Base-by-base conservation (phyloP, 768 basidiomycete species). In the Kwoniella botswanensis region DNA sequence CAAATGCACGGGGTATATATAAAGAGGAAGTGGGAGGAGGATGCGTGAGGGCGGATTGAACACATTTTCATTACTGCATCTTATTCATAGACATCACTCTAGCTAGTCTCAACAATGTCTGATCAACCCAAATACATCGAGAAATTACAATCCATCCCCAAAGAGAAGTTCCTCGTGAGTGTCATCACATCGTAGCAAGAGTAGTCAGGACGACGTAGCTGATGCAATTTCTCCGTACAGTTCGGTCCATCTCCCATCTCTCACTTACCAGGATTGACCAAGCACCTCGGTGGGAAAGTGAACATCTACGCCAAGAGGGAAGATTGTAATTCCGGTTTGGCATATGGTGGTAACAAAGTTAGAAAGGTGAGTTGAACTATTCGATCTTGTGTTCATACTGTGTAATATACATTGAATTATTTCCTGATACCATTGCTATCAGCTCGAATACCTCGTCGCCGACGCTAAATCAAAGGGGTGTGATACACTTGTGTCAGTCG, bases 331-430 rank as follows among this genome's bases (percentile, higher is more conserved):
- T 76, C 74, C 12, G 74, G 74, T 21, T 64, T 78, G 15, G 77
- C 77, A 35, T 74, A 72, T 63, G 77, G 77, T 22, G 76, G 77
- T 24, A 78, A 78, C 62, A 78, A 78, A 56, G 75, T 76, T 56
- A 66, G 75, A 56, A 74, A 74, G 72, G 71, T 71, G 69, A 55
- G 65, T 58, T 35, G 13, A 44, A 35, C 3, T 58, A 35, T 50
- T 18, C 2, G 46, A 17, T 50, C 2, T 0, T 35, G 35, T 35
- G 35, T 35, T 6, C 35, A 7, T 35, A 35, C 35, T 35, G 35
- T 35, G 35, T 35, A 7, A 35, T 7, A 35, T 35, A 35, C 4
- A 6, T 1, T 35, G 35, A 35, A 7, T 4, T 6, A 35, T 9
- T 7, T 9, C 6, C 35, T 35, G 35, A 35, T 35, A 35, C 29